Evolutionary conservation across 345 rosid species (phyloP).

Genomic region (Cardamine occulta): DNA sequence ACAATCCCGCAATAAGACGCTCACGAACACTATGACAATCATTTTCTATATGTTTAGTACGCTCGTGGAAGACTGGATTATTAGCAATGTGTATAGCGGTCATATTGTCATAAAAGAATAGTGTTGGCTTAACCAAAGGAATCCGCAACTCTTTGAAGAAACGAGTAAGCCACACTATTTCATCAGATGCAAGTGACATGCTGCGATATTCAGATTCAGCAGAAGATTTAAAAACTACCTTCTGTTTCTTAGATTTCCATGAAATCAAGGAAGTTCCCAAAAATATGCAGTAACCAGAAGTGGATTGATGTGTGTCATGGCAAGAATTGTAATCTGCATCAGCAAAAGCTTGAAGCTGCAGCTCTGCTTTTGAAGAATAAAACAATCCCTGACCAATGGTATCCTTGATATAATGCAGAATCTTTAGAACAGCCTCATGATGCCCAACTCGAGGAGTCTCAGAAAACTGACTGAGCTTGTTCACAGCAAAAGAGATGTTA

Average conservation of each 20-base stretch:
- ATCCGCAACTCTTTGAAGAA: neutral
- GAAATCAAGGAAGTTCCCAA: neutral
- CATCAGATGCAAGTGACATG: neutral
- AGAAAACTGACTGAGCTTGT: neutral
- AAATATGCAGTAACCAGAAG: neutral
- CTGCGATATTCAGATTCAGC: neutral
- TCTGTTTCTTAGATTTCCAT: neutral
- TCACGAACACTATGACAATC: neutral
- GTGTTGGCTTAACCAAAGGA: neutral
- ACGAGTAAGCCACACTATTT: neutral
- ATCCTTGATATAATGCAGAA: neutral
- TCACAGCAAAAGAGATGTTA: neutral
- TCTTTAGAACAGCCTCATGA: accelerated
- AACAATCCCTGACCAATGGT: neutral
- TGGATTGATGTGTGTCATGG: accelerated
- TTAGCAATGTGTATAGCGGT: neutral
- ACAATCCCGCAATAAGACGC: neutral
- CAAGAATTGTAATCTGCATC: neutral
- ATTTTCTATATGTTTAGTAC: neutral
- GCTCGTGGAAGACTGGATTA: neutral
- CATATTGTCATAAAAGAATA: neutral
- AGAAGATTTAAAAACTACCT: neutral
- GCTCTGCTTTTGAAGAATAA: neutral
- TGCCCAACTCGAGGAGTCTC: neutral
- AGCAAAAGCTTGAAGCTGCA: neutral